These are phyloP conservation scores for Arabidopsis suecica DNA, from an alignment of 345 rosid species.

Conservation along the genomic window DNA sequence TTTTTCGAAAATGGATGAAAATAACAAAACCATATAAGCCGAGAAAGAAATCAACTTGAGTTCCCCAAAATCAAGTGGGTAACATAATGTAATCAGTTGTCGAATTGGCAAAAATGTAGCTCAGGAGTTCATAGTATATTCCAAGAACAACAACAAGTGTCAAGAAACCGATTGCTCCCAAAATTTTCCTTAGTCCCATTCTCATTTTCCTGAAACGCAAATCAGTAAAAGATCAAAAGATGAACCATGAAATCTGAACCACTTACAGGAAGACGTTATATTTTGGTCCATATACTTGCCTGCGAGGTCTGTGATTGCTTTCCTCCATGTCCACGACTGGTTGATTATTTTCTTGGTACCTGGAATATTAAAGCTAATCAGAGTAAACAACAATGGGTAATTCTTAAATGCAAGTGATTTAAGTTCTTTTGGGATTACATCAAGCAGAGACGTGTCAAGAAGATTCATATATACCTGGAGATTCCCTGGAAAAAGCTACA, in stretches of 20 bases:
- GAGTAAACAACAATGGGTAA: not conserved
- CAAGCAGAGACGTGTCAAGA: not conserved
- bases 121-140: not conserved
- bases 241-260: not conserved
- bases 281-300: not conserved
- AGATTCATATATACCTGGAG: not conserved
- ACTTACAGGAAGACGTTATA: not conserved
- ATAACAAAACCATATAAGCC: not conserved
- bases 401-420: not conserved
- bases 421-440: not conserved
- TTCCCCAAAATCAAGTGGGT: not conserved
- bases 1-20: no score
- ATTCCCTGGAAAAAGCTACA: not conserved
- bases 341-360: slow-evolving; percentile 16
- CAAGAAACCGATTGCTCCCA: not conserved
- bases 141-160: not conserved
- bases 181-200: not conserved
- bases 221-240: not conserved
- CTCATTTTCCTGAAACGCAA: not conserved
- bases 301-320: not conserved
- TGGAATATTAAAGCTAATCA: not conserved
- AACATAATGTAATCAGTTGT: not conserved
- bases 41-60: not conserved
- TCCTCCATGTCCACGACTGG: not conserved
- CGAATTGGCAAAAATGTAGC: not conserved